Evolutionary conservation across 352 stramenopile genomes (phyloP), one percentile per base, ranked within the genome.

Genomic region (Phytophthora citrophthora): DNA sequence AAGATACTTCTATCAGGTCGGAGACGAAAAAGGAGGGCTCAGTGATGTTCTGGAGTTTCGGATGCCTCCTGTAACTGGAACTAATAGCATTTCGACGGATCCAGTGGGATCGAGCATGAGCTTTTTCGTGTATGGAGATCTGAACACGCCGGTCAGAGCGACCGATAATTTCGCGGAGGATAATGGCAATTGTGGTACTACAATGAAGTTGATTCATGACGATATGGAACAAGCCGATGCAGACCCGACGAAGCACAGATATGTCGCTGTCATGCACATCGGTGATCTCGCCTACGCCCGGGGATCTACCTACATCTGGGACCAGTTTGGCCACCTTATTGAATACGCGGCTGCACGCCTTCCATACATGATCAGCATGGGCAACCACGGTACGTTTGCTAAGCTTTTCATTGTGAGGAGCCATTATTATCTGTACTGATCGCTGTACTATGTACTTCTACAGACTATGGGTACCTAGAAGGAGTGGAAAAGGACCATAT

Each of bases 251-350:
- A 76, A 87, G 18, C 68, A 77, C 50, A 81, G 87, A 41, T 81
- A 90, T 31, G 73, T 76, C 8, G 83, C 60, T 15, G 72, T 96
- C 23, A 76, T 97, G 71, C 88, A 96, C 49, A 72, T 97, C 40
- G 90, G 90, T 31, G 90, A 96, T 59, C 43, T 94, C 16, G 72
- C 81, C 23, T 96, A 96, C 61, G 88, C 89, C 7, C 76, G 68
- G 34, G 79, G 81, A 2, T 49, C 68, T 9, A 92, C 89, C 3
- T 90, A 76, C 38, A 69, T 93, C 46, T 97, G 92, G 92, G 91
- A 97, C 32, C 79, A 94, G 41, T 93, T 91, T 40, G 76, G 88
- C 13, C 55, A 86, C 27, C 76, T 97, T 54, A 94, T 97, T 61
- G 60, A 95, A 61, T 77, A 82, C 4, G 81, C 87, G 47, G 79